These are phyloP conservation scores for Vaccinium macrocarpon DNA, from an alignment of 148 eudicot species.

Conservation along the genomic window DNA sequence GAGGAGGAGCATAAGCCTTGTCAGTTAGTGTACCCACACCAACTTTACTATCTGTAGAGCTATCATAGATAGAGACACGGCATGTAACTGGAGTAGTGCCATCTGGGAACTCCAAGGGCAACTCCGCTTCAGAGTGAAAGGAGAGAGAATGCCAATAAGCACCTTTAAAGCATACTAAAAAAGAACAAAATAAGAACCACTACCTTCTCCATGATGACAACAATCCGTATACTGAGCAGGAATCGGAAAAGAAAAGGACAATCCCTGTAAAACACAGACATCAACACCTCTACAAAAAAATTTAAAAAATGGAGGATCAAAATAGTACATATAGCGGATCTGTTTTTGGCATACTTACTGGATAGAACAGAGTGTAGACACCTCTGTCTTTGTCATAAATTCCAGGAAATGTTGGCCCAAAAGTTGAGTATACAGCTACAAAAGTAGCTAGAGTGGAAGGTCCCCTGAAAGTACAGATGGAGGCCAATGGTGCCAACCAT, in stretches of 20 bases:
- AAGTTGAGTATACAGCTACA: conserved; percentile 87
- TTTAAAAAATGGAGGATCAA: not conserved
- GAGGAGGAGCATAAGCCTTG: conserved; percentile 81
- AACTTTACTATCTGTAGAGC: conserved; percentile 79
- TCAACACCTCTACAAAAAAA: conserved; percentile 14
- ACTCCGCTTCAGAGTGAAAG: conserved; percentile 44
- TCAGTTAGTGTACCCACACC: conserved; percentile 80
- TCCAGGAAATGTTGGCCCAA: conserved; percentile 98
- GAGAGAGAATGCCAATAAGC: not conserved
- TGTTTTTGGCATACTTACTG: conserved; percentile 44
- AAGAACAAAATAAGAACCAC: not conserved
- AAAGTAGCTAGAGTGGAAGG: conserved; percentile 88
- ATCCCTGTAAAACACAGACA: conserved; percentile 53
- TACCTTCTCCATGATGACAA: conserved; percentile 82
- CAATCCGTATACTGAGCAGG: conserved; percentile 77
- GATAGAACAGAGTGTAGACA: conserved; percentile 83
- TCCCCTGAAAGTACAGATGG: conserved; percentile 55
- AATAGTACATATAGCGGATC: not conserved
- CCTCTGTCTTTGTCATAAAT: conserved; percentile 81
- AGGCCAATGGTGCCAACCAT: conserved; percentile 14
- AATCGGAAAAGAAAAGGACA: conserved; percentile 93
- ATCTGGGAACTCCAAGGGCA: conserved; percentile 96
- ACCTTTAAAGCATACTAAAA: not conserved
- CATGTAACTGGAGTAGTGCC: conserved; percentile 96
- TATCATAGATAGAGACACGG: conserved; percentile 88